These are phyloP conservation scores for Ogataea glucozyma DNA, from an alignment of 805 yeast species.

Conservation along the genomic window DNA sequence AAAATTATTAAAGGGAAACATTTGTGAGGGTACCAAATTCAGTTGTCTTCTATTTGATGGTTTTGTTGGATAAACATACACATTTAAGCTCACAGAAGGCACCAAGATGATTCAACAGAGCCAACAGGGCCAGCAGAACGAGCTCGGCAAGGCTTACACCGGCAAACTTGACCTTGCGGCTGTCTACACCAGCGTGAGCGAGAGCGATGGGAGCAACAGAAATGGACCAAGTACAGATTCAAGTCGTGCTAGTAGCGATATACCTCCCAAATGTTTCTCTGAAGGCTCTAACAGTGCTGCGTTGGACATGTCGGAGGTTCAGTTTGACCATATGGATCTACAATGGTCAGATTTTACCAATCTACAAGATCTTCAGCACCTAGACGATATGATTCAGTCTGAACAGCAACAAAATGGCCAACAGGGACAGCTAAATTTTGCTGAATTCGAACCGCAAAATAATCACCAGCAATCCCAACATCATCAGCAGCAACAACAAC, in stretches of 20 bases:
- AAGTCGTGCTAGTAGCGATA: slow-evolving; percentile 1
- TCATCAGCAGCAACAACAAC: slow-evolving; percentile 6
- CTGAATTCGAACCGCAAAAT: background rate
- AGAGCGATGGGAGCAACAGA: slow-evolving; percentile 6
- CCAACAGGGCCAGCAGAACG: slow-evolving; percentile 6
- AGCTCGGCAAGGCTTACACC: slow-evolving; percentile 6
- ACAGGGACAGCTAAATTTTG: background rate
- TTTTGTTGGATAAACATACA: too few species aligned
- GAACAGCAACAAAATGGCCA: slow-evolving; percentile 7
- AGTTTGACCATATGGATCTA: slow-evolving; percentile 27
- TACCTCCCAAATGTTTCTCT: background rate
- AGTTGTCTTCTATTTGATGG: slow-evolving; percentile 1
- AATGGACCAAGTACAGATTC: slow-evolving; percentile 2
- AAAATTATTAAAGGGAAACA: background rate
- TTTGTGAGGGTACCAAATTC: background rate
- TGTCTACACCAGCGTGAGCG: slow-evolving; percentile 6
- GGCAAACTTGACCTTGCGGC: slow-evolving; percentile 7
- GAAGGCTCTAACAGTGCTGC: background rate
- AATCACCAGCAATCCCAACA: slow-evolving; percentile 1
- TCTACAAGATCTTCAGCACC: slow-evolving; percentile 24
- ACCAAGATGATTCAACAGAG: slow-evolving; percentile 11
- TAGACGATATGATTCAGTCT: slow-evolving; percentile 23
- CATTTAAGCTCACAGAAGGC: background rate
- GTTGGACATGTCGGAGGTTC: slow-evolving; percentile 10
- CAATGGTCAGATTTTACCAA: slow-evolving; percentile 29